Evolutionary conservation across 2,329 filamentous ascomycete genomes (phyloP).

Genomic region (Phyllosticta capitalensis): DNA sequence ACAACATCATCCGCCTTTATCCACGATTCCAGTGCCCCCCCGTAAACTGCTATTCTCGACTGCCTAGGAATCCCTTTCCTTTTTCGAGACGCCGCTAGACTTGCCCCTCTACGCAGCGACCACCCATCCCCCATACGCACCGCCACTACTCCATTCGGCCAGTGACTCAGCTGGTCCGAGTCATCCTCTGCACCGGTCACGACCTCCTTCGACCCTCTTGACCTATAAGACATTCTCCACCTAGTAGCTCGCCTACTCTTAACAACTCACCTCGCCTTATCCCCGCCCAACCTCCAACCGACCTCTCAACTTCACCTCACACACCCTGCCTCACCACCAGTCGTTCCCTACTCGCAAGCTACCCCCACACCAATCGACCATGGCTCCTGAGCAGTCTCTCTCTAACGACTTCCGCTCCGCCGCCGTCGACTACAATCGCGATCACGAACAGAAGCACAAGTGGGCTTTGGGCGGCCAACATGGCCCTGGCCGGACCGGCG

Average conservation of each 20-base stretch:
- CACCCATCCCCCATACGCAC: too few relatives aligned
- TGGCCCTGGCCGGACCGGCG: slow-evolving; percentile 28
- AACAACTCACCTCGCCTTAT: slow-evolving; percentile 1
- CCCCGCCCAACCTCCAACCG: slow-evolving; percentile 13
- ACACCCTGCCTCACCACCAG: slow-evolving; percentile 13
- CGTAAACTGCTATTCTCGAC: not conserved
- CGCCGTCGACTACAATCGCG: slow-evolving; percentile 44
- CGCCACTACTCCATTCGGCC: slow-evolving; percentile 4
- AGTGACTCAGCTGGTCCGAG: slow-evolving; percentile 11
- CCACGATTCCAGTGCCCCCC: not conserved
- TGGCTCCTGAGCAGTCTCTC: slow-evolving; percentile 39
- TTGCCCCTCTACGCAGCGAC: slow-evolving; percentile 3
- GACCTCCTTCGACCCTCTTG: slow-evolving; percentile 3
- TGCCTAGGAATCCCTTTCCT: not conserved
- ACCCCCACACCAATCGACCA: slow-evolving; percentile 21
- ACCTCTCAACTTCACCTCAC: slow-evolving; percentile 5
- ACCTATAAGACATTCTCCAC: slow-evolving; percentile 4
- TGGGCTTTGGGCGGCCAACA: slow-evolving; percentile 38
- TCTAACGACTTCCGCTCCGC: slow-evolving; percentile 45
- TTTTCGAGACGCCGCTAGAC: slow-evolving; percentile 9
- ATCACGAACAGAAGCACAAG: slow-evolving; percentile 41
- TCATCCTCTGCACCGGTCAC: slow-evolving; percentile 7
- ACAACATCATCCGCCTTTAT: slow-evolving; percentile 6
- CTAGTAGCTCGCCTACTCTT: slow-evolving; percentile 5
- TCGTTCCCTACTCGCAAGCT: slow-evolving; percentile 10